A percentile compares a stretch with the other conserved stretches of the same genome.
Evolutionary conservation across 2,329 filamentous ascomycete species (phyloP).

Genomic region (Fusarium aywerte): DNA sequence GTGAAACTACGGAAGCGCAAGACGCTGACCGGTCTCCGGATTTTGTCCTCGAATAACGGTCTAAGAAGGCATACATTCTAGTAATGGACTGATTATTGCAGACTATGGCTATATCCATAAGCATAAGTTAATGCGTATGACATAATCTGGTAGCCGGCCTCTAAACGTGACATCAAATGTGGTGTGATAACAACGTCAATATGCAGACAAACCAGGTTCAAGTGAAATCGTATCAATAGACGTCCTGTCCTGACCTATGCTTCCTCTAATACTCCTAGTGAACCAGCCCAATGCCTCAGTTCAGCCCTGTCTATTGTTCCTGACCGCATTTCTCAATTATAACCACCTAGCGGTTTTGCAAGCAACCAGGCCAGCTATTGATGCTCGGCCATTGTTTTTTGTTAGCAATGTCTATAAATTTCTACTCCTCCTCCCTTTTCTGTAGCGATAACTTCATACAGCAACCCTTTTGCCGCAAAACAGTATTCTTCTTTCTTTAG

Average conservation of each 20-base stretch:
- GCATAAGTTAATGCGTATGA: slow-evolving; percentile 3
- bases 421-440: slow-evolving; percentile 6
- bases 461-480: neutral
- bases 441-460: neutral
- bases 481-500: neutral
- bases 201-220: neutral
- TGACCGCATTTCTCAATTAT: slow-evolving; percentile 13
- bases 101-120: neutral
- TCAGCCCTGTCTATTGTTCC: slow-evolving; percentile 32
- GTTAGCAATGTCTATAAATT: slow-evolving; percentile 1
- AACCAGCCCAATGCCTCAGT: slow-evolving; percentile 19
- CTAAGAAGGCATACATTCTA: neutral
- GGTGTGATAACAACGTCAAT: slow-evolving; percentile 9
- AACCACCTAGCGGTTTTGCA: neutral
- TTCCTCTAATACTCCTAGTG: slow-evolving; percentile 41
- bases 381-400: slow-evolving; percentile 9
- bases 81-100: slow-evolving; percentile 5
- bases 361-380: slow-evolving; percentile 3
- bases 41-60: neutral
- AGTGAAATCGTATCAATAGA: slow-evolving; percentile 11
- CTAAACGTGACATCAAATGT: neutral
- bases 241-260: slow-evolving; percentile 30
- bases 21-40: neutral
- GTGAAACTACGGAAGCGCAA: neutral
- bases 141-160: slow-evolving; percentile 5